Conservation (phyloP, 768 basidiomycete species). For the Kwoniella dejecticola region DNA sequence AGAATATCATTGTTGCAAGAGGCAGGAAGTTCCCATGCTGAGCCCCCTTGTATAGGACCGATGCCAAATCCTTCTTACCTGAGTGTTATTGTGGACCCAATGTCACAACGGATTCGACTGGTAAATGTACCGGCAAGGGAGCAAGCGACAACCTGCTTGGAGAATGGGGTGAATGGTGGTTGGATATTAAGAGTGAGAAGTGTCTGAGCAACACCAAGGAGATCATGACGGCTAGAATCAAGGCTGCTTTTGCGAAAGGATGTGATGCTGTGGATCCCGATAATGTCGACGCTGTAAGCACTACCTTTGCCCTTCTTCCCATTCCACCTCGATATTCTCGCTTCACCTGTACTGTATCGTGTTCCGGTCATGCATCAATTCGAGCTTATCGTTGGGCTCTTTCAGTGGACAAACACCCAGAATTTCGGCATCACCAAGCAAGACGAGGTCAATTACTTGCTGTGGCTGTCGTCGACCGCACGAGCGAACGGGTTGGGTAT, state of each 20-base stretch:
- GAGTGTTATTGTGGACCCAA: constrained; percentile 36
- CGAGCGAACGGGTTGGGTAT: constrained; percentile 19
- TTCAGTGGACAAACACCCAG: constrained; percentile 25
- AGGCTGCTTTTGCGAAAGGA: constrained; percentile 27
- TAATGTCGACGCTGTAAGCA: constrained; percentile 41
- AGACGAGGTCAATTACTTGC: constrained; percentile 38
- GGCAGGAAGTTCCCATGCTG: background rate
- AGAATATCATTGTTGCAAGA: background rate
- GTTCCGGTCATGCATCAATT: too few relatives aligned
- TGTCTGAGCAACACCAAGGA: constrained; percentile 31
- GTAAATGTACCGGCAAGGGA: constrained; percentile 18
- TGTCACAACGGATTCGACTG: constrained; percentile 7
- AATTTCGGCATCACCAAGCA: constrained; percentile 33
- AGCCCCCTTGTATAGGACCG: constrained; percentile 1
- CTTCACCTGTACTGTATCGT: too few relatives aligned
- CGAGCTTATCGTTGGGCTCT: too few relatives aligned
- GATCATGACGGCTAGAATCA: constrained; percentile 24
- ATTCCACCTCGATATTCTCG: too few relatives aligned
- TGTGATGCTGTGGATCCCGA: constrained; percentile 46
- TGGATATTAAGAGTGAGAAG: constrained; percentile 28
- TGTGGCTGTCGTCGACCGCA: constrained; percentile 36
- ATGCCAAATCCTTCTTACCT: constrained; percentile 20
- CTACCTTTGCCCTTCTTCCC: background rate
- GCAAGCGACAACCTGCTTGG: constrained; percentile 27
- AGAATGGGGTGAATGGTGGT: constrained; percentile 42